These are phyloP conservation scores for Nemania sp. DNA, from an alignment of 2,329 filamentous ascomycete genomes.

Conservation along the genomic window DNA sequence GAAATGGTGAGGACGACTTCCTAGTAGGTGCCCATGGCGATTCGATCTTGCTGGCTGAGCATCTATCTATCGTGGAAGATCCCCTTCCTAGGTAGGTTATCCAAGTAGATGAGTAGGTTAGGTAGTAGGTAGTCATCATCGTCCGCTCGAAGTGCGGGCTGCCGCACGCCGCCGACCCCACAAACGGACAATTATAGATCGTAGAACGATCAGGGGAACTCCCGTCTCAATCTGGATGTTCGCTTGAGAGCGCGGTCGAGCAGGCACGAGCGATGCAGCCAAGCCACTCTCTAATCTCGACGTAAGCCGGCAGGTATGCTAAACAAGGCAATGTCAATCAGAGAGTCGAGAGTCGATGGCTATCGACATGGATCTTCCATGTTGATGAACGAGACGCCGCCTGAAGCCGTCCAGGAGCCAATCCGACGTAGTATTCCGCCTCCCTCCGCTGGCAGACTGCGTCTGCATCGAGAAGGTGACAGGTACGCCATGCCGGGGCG, in stretches of 20 bases:
- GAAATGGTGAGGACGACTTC: background rate
- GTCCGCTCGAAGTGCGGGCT: background rate
- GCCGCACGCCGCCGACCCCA: background rate
- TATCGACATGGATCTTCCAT: background rate
- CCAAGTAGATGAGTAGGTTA: too few species aligned
- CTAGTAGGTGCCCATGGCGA: too few species aligned
- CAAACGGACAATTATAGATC: background rate
- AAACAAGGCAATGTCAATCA: slow-evolving; percentile 7
- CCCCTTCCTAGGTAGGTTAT: too few species aligned
- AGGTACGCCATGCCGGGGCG: slow-evolving; percentile 15
- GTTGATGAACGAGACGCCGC: slow-evolving; percentile 2
- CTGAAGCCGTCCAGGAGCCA: slow-evolving; percentile 18
- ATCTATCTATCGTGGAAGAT: too few species aligned
- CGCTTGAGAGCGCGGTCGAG: background rate
- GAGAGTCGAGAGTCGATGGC: slow-evolving; percentile 9
- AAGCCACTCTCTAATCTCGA: slow-evolving; percentile 9
- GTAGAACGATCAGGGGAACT: background rate
- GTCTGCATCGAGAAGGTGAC: slow-evolving; percentile 37
- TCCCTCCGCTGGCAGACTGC: slow-evolving; percentile 30
- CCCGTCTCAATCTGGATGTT: background rate
- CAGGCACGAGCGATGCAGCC: slow-evolving; percentile 6
- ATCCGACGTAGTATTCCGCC: slow-evolving; percentile 34
- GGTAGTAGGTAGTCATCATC: background rate
- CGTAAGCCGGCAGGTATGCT: slow-evolving; percentile 1
- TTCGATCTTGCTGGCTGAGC: too few species aligned